Evolutionary conservation across 2,329 filamentous ascomycete genomes (phyloP).

Genomic region (Neoscytalidium dimidiatum): DNA sequence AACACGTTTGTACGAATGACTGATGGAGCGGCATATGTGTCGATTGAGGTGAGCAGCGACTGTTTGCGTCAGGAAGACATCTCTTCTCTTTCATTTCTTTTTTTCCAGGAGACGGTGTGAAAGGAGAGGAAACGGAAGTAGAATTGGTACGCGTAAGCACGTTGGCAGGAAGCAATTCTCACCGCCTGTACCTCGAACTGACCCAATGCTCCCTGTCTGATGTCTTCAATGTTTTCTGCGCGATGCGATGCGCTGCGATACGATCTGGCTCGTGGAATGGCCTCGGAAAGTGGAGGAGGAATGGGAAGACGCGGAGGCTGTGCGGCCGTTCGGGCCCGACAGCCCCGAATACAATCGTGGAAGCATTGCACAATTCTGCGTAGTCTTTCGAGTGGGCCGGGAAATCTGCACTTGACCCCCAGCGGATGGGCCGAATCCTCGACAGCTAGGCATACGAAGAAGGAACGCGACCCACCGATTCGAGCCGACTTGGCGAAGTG

Average conservation of each 20-base stretch:
- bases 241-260: too few species aligned
- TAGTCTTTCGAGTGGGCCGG: background rate
- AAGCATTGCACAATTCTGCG: background rate
- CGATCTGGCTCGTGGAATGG: too few species aligned
- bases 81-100: background rate
- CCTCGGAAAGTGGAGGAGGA: background rate
- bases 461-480: background rate
- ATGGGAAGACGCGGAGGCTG: too few species aligned
- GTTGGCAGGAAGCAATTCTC: too few species aligned
- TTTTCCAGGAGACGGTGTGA: background rate
- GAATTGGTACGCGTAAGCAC: too few species aligned
- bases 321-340: background rate
- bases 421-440: background rate
- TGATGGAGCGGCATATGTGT: background rate
- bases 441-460: background rate
- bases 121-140: background rate
- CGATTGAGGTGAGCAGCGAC: background rate
- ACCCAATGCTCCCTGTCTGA: too few species aligned
- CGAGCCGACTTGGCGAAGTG: constrained; percentile 4
- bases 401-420: background rate
- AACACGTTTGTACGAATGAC: background rate
- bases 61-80: background rate
- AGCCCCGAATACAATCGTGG: too few species aligned
- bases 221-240: too few species aligned
- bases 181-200: too few species aligned